Base-by-base conservation (phyloP, 257 asterid genomes). In the Plectranthus barbatus region DNA sequence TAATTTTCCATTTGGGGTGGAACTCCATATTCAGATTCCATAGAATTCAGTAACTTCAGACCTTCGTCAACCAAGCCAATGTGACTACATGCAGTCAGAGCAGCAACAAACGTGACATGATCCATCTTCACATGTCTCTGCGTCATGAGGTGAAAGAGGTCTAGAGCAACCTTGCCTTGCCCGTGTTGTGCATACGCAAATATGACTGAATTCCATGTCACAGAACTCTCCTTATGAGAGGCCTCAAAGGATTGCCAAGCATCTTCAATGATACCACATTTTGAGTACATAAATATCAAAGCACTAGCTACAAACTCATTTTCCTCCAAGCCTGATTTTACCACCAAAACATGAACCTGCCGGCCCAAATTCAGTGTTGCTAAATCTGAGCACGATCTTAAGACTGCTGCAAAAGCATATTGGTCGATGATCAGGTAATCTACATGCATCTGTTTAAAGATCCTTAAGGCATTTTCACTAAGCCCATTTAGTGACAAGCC, bases 131-230 rank as follows among this genome's bases (percentile, higher is more conserved):
- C 89, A 9, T 70, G 44, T 51, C 77, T 44, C 68, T 77, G 65
- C 20, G 17, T 66, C 96, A 85, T 91, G 46, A 53, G 60, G 60
- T 48, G 54, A 77, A 91, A 91, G 50, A 84, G 79, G 61, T 83
- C 84, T 6, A 91, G 87, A 9, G 88, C 86, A 60, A 76, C 75
- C 68, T 77, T 67, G 19, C 95, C 97, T 64, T 80, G 84, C 69
- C 97, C 97, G 19, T 90, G 96, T 56, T 90, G 97, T 21, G 95
- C 97, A 67, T 83, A 80, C 0, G 90, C 92, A 44, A 90, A 90
- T 66, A 90, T 83, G 44, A 85, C 79, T 9, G 97, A 77, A 82
- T 90, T 90, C 97, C 97, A 91, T 26, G 87, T 75, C 49, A 91
- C 85, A 0, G 94, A 84, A 72, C 77, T 82, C 50, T 68, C 84